Base-by-base conservation (phyloP, 805 yeast genomes). In the Kurtzmaniella cleridarum region DNA sequence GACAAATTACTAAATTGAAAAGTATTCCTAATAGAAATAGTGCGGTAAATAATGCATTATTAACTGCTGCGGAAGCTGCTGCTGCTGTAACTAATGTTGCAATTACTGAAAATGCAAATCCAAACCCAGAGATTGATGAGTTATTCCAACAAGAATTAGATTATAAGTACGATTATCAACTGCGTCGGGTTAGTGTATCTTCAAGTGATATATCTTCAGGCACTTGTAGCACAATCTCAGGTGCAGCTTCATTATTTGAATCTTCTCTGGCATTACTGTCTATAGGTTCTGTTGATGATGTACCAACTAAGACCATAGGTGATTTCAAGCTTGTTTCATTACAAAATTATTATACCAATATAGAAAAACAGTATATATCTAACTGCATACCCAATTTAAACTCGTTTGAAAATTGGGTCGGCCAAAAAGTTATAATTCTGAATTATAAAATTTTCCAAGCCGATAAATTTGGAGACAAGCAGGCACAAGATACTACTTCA, bases 351-450 rank as follows among this genome's bases (percentile, higher is more conserved):
- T 46, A 48, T 46, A 43, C 57, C 17, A 41, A 50, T 10, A 34
- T 51, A 27, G 73, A 67, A 38, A 60, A 62, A 45, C 59, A 55
- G 39, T 65, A 59, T 46, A 64, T 68, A 15, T 54, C 59, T 28
- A 59, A 58, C 40, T 66, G 73, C 44, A 46, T 66, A 10, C 71
- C 70, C 1, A 52, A 49, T 32, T 53, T 67, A 38, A 64, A 64
- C 44, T 60, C 69, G 9, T 66, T 38, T 43, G 72, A 66, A 43
- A 59, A 51, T 41, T 68, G 73, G 73, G 38, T 41, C 26, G 57
- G 55, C 1, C 38, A 29, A 17, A 36, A 38, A 18, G 30, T 57
- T 14, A 50, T 54, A 1, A 30, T 59, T n/a, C 48, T 59, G 11
- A 52, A 54, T 33, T 47, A 36, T 32, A 17, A 28, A 20, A 20